Base-by-base conservation (phyloP, 768 basidiomycete species). In the Clavaria fumosa region DNA sequence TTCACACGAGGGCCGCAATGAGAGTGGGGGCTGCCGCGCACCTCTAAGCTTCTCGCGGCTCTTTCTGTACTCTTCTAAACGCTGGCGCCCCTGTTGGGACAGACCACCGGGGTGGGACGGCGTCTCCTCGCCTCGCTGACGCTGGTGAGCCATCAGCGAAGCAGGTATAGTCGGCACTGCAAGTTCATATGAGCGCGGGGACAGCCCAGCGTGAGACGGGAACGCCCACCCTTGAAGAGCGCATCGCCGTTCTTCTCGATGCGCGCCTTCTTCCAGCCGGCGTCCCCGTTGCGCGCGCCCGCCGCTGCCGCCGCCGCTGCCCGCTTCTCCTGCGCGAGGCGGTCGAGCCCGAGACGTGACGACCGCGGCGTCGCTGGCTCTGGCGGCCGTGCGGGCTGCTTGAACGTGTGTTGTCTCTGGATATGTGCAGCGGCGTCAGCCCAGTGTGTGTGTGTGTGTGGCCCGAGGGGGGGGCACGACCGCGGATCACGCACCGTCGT, bases 31-130 rank as follows among this genome's bases (percentile, higher is more conserved):
- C 31, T 15, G 7, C 3, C 12, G 40, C 50, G 30, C 48, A 76
- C 83, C 81, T 59, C 66, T 60, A 49, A 78, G 76, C 49, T 69
- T 75, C 21, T 89, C 83, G 41, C 71, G 62, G 41, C 67, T 71
- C 43, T 66, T 66, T 41, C 82, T 67, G 48, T 86, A 59, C 45
- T 91, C 90, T 40, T 90, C 88, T 20, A 96, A 57, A 41, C 70
- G 60, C 45, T 67, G 64, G 14, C 78, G 64, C 10, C 78, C 88
- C 1, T 63, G 60, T 19, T 85, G 81, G 1, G 86, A 83, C 14
- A 99, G 60, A 11, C 93, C 93, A 24, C 85, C 82, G 2, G 85
- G 78, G 52, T 91, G 84, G 14, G 91, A 93, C 0, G 93, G 93
- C 0, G 93, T 97, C 46, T 95, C 93, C 47, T 81, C 80, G 0